Evolutionary conservation across 2,329 filamentous ascomycete genomes (phyloP).

Genomic region (Calonectria pseudoturangicola): DNA sequence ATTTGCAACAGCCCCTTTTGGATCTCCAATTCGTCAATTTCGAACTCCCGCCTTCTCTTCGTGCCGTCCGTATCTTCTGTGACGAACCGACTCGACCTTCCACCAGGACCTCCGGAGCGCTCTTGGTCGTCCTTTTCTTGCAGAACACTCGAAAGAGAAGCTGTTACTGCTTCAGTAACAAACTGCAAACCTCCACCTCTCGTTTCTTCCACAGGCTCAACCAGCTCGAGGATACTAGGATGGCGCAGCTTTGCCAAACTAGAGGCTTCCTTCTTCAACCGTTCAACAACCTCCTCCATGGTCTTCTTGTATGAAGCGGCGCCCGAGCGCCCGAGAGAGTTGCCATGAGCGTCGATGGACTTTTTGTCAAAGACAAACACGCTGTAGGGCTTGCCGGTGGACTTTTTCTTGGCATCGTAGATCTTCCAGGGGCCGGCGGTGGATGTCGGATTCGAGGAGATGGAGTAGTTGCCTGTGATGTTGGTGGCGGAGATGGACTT

Average conservation of each 20-base stretch:
- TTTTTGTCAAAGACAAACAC: constrained; percentile 97
- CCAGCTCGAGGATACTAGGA: constrained; percentile 92
- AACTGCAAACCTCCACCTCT: constrained; percentile 95
- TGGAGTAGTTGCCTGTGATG: constrained; percentile 92
- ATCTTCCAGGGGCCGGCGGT: constrained; percentile 97
- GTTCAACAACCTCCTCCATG: constrained; percentile 92
- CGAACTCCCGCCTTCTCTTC: constrained; percentile 84
- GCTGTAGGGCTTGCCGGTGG: constrained; percentile 90
- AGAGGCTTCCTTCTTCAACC: constrained; percentile 92
- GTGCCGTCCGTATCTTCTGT: constrained; percentile 86
- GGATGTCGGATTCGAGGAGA: constrained; percentile 84
- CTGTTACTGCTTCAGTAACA: constrained; percentile 92
- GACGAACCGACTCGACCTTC: constrained; percentile 85
- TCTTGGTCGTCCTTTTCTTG: constrained; percentile 94
- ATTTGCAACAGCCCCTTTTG: constrained; percentile 96
- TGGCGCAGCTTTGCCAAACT: constrained; percentile 92
- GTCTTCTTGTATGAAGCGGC: constrained; percentile 84
- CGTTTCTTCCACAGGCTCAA: constrained; percentile 96
- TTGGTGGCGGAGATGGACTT: constrained; percentile 95
- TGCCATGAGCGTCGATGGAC: constrained; percentile 78
- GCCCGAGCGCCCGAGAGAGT: constrained; percentile 62
- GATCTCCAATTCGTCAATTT: constrained; percentile 97
- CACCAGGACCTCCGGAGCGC: constrained; percentile 78
- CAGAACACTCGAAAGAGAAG: constrained; percentile 88
- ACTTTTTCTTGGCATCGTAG: constrained; percentile 97